phyloP scores from a whole-genome alignment of 2,329 filamentous ascomycete species.

The Diaporthe capsici region DNA sequence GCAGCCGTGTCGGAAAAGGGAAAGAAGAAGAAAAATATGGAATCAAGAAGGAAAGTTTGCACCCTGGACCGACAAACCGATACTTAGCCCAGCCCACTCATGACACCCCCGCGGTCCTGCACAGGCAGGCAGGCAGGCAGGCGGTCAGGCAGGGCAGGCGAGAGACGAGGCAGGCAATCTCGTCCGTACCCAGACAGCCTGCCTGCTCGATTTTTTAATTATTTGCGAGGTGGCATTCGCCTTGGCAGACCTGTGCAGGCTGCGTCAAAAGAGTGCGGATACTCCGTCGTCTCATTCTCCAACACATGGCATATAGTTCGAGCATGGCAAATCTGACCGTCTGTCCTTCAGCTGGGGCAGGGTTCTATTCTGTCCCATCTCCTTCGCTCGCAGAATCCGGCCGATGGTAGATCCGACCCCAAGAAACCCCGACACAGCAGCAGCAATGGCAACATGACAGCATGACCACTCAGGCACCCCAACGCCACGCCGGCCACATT shows the following conservation, averaged over 20 bases:
- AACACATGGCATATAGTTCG: constrained; percentile 14
- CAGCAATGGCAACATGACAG: not conserved
- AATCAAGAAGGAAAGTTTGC: not conserved
- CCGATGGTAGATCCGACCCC: constrained; percentile 18
- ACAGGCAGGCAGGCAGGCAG: not conserved
- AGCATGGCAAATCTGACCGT: not conserved
- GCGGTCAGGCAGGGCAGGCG: not conserved
- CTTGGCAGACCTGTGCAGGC: constrained; percentile 3
- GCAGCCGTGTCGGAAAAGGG: not conserved
- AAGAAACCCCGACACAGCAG: constrained; percentile 13
- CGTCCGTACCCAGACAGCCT: not conserved
- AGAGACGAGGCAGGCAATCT: constrained; percentile 11
- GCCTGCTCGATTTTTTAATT: not conserved
- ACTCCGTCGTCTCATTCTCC: constrained; percentile 23
- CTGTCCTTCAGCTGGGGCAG: not conserved
- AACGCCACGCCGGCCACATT: constrained; percentile 21
- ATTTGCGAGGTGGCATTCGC: not conserved
- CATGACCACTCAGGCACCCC: constrained; percentile 4
- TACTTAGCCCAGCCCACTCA: not conserved
- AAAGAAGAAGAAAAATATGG: not conserved
- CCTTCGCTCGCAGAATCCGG: not conserved
- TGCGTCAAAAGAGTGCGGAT: constrained; percentile 12
- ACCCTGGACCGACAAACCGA: not conserved
- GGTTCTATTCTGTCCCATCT: constrained; percentile 9
- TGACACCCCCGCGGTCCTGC: not conserved